Base-by-base conservation (phyloP, 306 rosid genomes). In the Myrica gale region DNA sequence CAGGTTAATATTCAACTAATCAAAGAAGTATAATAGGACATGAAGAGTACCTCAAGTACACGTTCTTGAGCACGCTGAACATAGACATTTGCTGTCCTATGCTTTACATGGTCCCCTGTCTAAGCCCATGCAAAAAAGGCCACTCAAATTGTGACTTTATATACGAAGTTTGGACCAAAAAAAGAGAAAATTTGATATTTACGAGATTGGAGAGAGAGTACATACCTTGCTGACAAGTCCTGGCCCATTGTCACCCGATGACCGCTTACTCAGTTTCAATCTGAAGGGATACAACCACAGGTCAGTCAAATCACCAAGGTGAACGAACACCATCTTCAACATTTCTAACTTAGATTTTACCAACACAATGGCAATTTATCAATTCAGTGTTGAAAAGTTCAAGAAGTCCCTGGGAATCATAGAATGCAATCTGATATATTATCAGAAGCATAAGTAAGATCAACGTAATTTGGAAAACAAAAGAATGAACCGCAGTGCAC, bases 41-140 rank as follows among this genome's bases (percentile, higher is more conserved):
- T 69, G 52, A 72, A 55, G 68, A 39, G 84, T 82, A 95, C 99
- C 99, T 92, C 95, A 65, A 89, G 80, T 43, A 84, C 80, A 41
- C 71, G 79, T 68, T 86, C 90, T 77, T 76, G 89, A 83, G 90
- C 88, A 53, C 70, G 84, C 74, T 72, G 83, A 79, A 82, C 83
- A 74, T 82, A 80, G 74, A 65, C 92, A 87, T 56, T 88, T 48
- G 76, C 76, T 39, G 74, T 70, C 58, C 78, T 44, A 69, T 23
- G 88, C 82, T 70, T 82, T 69, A 68, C 79, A 69, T 73, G 23
- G 46, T 86, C 85, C 85, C 76, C 75, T 81, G 80, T 71, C 98
- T 95, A 83, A 85, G 10, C 87, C 85, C 74, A 92, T 16, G 91
- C 90, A 77, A 87, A 89, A 57, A 88, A 89, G 5, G 71, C 53